Conservation (phyloP, 2,329 filamentous ascomycete genomes). For the Chaetomiaceae sp. region DNA sequence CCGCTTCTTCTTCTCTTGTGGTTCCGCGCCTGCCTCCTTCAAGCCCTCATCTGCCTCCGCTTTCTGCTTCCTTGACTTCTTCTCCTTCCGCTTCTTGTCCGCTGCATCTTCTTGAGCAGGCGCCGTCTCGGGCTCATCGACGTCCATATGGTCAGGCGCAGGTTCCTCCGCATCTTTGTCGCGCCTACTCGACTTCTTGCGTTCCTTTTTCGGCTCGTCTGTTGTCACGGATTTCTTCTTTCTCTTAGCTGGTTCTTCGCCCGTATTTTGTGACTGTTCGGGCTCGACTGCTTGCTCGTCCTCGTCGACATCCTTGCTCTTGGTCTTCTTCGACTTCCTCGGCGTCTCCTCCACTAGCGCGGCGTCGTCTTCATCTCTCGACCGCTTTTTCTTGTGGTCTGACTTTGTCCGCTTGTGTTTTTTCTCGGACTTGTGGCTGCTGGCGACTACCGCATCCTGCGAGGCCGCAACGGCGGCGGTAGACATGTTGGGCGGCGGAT, state of each 20-base stretch:
- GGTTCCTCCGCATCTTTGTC: slow-evolving; percentile 11
- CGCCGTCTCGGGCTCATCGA: slow-evolving; percentile 13
- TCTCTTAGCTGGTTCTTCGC: slow-evolving; percentile 8
- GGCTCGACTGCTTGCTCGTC: background rate
- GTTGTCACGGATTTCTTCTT: slow-evolving; percentile 26
- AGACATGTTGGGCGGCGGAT: slow-evolving; percentile 19
- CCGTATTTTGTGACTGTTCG: background rate
- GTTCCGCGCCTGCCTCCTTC: background rate
- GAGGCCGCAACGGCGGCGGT: slow-evolving; percentile 11
- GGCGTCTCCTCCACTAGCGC: slow-evolving; percentile 38
- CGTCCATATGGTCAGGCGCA: slow-evolving; percentile 15
- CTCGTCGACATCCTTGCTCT: slow-evolving; percentile 26
- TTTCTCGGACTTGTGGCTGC: slow-evolving; percentile 34
- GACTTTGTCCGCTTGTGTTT: slow-evolving; percentile 30
- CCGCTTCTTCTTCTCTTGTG: slow-evolving; percentile 31
- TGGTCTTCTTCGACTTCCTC: slow-evolving; percentile 43
- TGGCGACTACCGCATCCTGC: slow-evolving; percentile 6
- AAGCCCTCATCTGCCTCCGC: slow-evolving; percentile 17
- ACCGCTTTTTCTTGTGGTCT: slow-evolving; percentile 39
- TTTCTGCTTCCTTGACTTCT: slow-evolving; percentile 34
- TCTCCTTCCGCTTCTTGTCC: slow-evolving; percentile 30
- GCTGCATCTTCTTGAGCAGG: slow-evolving; percentile 4
- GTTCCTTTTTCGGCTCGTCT: slow-evolving; percentile 35
- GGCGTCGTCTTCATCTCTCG: slow-evolving; percentile 39
- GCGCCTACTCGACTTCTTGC: slow-evolving; percentile 35